Base-by-base conservation (phyloP, 768 basidiomycete genomes). In the Rhodotorula toruloides region DNA sequence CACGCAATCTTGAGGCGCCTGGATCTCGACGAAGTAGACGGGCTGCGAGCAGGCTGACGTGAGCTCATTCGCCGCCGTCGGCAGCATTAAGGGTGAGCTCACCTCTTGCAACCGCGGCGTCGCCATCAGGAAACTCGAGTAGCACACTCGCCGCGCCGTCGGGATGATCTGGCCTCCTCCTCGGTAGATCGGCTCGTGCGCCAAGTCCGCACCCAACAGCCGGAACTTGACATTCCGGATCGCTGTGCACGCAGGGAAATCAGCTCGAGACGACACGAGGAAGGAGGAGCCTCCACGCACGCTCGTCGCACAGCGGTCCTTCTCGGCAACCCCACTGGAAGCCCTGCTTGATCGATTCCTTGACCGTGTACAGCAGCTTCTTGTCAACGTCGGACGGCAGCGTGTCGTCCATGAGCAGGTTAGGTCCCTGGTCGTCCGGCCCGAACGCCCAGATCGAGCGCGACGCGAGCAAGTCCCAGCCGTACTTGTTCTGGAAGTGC, bases 391-490 rank as follows among this genome's bases (percentile, higher is more conserved):
- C 90, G 11, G 89, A 91, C 7, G 96, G 96, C 25, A 99, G 79
- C 4, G 96, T 98, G 75, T 99, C 96, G 76, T 99, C 94, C 72
- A 98, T 79, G 48, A 98, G 81, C 67, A 94, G 84, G 77, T 99
- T 99, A 14, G 94, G 85, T 0, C 96, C 96, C 68, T 85, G 87
- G 50, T 97, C 94, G 72, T 98, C 91, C 6, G 96, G 96, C 27
- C 96, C 96, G 78, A 99, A 99, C 29, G 96, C 92, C 96, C 96
- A 99, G 81, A 99, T 96, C 73, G 93, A 97, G 65, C 96, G 84
- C 49, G 92, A 94, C 3, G 96, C 94, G 64, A 99, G 84, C 74
- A 98, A 79, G 79, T 99, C 96, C 94, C 96, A 99, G 65, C 93
- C 89, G 77, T 98, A 94, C 76, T 91, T 94, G 76, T 90, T 87